A percentile compares a stretch with the other conserved stretches of the same genome.
Evolutionary conservation across 768 basidiomycete species (phyloP).

Genomic region (Calvatia gigantea): DNA sequence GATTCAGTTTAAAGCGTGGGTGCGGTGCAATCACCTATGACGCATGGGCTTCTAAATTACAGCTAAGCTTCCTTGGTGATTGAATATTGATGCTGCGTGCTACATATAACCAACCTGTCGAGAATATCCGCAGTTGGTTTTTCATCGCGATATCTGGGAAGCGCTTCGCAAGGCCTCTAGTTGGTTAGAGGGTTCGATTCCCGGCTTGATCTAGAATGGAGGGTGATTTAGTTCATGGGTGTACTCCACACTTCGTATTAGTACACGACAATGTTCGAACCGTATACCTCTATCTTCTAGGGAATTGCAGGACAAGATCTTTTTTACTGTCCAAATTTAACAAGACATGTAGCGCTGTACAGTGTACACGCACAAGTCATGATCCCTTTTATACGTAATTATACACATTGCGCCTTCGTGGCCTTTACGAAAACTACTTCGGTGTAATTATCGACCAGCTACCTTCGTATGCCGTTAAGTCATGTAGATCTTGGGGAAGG

Average conservation of each 20-base stretch:
- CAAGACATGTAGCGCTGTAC: background rate
- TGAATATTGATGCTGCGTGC: background rate
- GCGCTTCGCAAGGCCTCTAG: background rate
- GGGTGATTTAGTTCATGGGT: background rate
- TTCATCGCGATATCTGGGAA: background rate
- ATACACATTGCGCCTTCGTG: background rate
- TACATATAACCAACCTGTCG: background rate
- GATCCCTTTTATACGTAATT: background rate
- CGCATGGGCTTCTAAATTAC: background rate
- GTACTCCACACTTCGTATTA: background rate
- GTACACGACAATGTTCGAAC: background rate
- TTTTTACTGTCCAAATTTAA: background rate
- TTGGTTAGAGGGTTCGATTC: background rate
- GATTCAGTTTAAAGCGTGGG: background rate
- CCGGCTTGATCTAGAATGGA: background rate
- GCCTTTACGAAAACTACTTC: conserved; percentile 3
- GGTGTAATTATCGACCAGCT: conserved; percentile 4
- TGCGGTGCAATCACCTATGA: conserved; percentile 3
- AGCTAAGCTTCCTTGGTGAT: background rate
- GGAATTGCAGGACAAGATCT: background rate
- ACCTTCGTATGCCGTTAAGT: conserved; percentile 13
- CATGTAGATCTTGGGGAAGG: conserved; percentile 1
- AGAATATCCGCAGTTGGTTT: background rate
- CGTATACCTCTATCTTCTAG: background rate
- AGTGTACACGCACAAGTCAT: background rate